Evolutionary conservation across 352 stramenopile genomes (phyloP), one percentile per base, ranked within the genome.

Genomic region (Pythium sp.): DNA sequence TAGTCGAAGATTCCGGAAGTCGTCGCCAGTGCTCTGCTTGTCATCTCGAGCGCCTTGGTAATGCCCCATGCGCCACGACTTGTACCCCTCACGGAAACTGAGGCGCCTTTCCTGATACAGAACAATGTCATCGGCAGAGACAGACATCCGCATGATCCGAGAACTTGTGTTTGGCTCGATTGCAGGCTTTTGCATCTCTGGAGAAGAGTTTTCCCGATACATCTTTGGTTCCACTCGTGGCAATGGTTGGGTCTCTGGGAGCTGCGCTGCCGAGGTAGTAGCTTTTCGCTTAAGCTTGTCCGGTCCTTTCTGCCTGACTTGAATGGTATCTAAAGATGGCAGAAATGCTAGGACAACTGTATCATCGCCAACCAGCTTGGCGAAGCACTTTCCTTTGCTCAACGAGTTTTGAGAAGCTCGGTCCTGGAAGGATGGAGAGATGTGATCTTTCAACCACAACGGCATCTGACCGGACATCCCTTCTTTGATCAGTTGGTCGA

Each of bases 331-430:
- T 30, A 94, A 64, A 0, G 83, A 81, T 30, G 89, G 89, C 34
- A 96, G 75, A 59, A 96, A 96, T 15, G 85, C 85, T 3, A 96
- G 63, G 1, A 96, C 72, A 26, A 96, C 73, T 4, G 79, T 91
- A 56, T 87, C 78, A 0, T 93, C 82, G 12, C 76, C 79, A 28
- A 94, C 72, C 26, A 94, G 65, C 69, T 96, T 96, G 11, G 86
- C 89, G 75, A 95, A 96, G 47, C 89, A 96, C n/a, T 88, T 85
- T 20, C 89, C 89, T 69, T 87, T 78, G 64, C 82, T 92, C n/a
- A 93, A 57, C 12, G 72, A 32, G 32, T 79, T 58, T 59, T 72
- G 64, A 7, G 73, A 68, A 2, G 73, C 61, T 30, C 77, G 69
- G 28, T 84, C 71, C 43, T 83, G 70, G n/a, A 86, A 80, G 5